Evolutionary conservation across 345 rosid genomes (phyloP).

Genomic region (Citrus mangshanensis): DNA sequence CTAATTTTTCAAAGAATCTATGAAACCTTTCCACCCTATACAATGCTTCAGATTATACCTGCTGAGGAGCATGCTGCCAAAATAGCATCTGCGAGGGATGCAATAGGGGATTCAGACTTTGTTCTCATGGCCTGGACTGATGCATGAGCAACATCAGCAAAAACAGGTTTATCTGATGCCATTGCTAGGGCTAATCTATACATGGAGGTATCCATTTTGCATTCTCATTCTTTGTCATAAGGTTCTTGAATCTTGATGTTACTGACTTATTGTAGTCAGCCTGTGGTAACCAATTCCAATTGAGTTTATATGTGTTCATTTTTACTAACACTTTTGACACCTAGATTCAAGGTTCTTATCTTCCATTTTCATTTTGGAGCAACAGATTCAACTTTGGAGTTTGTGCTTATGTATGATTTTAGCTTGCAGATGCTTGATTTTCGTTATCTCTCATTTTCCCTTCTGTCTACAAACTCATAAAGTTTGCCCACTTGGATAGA

Average conservation of each 20-base stretch:
- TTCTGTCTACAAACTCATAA: not conserved
- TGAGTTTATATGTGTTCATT: too few species aligned
- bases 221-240: not conserved
- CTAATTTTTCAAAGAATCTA: not conserved
- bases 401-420: not conserved
- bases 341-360: not conserved
- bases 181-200: slow-evolving; percentile 55
- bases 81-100: slow-evolving; percentile 53
- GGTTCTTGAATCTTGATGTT: too few species aligned
- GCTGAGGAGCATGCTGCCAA: slow-evolving; percentile 58
- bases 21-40: too few species aligned
- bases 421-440: not conserved
- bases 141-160: slow-evolving; percentile 47
- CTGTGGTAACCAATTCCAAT: too few species aligned
- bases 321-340: not conserved
- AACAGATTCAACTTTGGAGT: not conserved
- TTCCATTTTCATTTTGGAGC: not conserved
- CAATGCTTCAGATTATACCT: slow-evolving; percentile 35
- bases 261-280: too few species aligned
- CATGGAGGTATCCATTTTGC: slow-evolving; percentile 32
- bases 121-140: slow-evolving; percentile 55
- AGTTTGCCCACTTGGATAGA: not conserved
- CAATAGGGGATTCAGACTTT: slow-evolving; percentile 49
- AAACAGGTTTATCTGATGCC: slow-evolving; percentile 47
- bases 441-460: not conserved